Evolutionary conservation across 352 stramenopile species (phyloP).

Genomic region (Pythium inflatum): DNA sequence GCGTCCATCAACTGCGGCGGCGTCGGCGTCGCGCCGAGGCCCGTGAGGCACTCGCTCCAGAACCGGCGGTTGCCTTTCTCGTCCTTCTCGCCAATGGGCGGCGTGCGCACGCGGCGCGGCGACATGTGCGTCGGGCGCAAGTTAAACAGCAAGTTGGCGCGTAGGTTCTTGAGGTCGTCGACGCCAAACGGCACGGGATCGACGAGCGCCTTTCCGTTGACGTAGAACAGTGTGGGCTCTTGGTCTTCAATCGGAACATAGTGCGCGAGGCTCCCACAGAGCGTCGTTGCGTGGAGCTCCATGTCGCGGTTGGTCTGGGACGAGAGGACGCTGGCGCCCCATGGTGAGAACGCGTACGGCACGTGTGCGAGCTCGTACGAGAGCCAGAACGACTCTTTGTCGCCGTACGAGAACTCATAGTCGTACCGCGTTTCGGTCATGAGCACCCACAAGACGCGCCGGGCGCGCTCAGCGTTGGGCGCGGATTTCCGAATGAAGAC

Average conservation of each 20-base stretch:
- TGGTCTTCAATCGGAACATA: slow-evolving; percentile 42
- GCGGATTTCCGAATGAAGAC: slow-evolving; percentile 36
- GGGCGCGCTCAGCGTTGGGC: slow-evolving; percentile 20
- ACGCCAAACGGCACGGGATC: slow-evolving; percentile 51
- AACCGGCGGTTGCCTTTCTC: slow-evolving; percentile 33
- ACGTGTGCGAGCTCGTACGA: slow-evolving; percentile 63
- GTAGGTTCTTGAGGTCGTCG: slow-evolving; percentile 35
- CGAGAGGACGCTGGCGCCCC: slow-evolving; percentile 61
- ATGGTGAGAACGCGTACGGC: slow-evolving; percentile 73
- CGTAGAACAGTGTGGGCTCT: slow-evolving; percentile 51
- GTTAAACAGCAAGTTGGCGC: slow-evolving; percentile 45
- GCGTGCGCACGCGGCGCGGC: slow-evolving; percentile 39
- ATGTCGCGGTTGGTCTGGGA: slow-evolving; percentile 58
- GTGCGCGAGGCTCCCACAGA: slow-evolving; percentile 71
- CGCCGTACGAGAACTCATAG: slow-evolving; percentile 66
- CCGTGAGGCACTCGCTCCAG: slow-evolving; percentile 51
- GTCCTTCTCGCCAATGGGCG: slow-evolving; percentile 14
- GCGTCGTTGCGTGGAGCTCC: slow-evolving; percentile 50
- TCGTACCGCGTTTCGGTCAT: slow-evolving; percentile 71
- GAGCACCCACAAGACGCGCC: slow-evolving; percentile 66
- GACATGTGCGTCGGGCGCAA: slow-evolving; percentile 54
- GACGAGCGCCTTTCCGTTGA: slow-evolving; percentile 59
- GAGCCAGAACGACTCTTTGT: slow-evolving; percentile 82
- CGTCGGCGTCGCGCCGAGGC: slow-evolving; percentile 42
- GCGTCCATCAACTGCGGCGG: slow-evolving; percentile 32